Conservation (phyloP, 2,329 filamentous ascomycete genomes). For the Fusarium sp. region DNA sequence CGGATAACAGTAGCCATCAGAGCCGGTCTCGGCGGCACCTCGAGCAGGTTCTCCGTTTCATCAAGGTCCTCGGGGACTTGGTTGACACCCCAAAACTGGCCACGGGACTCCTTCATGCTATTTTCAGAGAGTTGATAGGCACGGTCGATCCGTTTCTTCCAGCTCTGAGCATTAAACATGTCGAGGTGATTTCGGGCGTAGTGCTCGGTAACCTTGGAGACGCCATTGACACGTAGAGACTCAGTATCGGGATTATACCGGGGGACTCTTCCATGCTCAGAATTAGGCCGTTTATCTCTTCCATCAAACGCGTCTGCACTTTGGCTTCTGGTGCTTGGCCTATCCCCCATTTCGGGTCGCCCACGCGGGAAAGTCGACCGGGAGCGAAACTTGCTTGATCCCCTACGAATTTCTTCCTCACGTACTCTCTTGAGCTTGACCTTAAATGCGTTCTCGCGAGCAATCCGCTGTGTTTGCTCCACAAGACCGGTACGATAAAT, state of each 20-base stretch:
- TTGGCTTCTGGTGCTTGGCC: conserved; percentile 62
- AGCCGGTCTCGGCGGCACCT: conserved; percentile 85
- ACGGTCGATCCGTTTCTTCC: conserved; percentile 90
- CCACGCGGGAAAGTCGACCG: conserved; percentile 62
- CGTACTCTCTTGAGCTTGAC: conserved; percentile 87
- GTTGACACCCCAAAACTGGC: conserved; percentile 83
- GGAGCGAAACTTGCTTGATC: conserved; percentile 63
- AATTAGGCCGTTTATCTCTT: conserved; percentile 47
- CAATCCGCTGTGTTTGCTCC: conserved; percentile 90
- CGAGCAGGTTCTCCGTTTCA: conserved; percentile 85
- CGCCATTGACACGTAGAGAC: conserved; percentile 71
- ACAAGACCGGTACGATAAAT: conserved; percentile 91
- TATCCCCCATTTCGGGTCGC: conserved; percentile 46
- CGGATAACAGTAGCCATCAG: conserved; percentile 83
- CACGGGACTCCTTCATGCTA: conserved; percentile 81
- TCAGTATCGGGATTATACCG: conserved; percentile 85
- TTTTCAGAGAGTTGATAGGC: conserved; percentile 75
- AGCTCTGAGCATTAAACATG: conserved; percentile 85
- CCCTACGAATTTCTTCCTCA: conserved; percentile 72
- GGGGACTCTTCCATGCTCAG: conserved; percentile 59
- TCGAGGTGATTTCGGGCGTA: conserved; percentile 82
- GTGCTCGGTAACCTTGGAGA: conserved; percentile 76
- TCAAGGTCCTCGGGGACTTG: conserved; percentile 83
- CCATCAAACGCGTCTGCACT: conserved; percentile 61
- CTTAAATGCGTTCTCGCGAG: conserved; percentile 88